Percentiles rank a stretch among this genome's conserved stretches.
Conservation (phyloP, 345 rosid genomes). For the Eucalyptus lansdowneana region DNA sequence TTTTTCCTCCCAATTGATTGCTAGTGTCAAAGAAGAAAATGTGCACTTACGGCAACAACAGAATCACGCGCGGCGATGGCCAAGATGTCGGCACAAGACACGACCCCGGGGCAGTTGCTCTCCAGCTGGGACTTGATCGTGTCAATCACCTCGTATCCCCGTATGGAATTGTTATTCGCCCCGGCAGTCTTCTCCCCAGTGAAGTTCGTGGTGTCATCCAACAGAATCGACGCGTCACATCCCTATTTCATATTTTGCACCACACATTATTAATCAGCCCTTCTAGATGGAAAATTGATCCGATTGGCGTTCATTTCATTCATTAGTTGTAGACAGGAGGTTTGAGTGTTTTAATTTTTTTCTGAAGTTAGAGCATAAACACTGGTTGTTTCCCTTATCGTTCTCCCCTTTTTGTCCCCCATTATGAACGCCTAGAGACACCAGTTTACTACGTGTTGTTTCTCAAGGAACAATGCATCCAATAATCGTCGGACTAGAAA, state of each 20-base stretch:
- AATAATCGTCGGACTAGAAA: not conserved
- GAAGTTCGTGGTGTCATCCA: conserved; percentile 9
- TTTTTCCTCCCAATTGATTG: not conserved
- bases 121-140: conserved; percentile 6
- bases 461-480: not conserved
- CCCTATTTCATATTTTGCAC: not conserved
- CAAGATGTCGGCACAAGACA: conserved; percentile 19
- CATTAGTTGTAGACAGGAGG: not conserved
- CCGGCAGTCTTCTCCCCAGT: conserved; percentile 4
- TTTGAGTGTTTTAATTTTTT: not conserved
- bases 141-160: conserved; percentile 21
- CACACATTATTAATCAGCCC: not conserved
- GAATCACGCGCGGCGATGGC: conserved; percentile 19
- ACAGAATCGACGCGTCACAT: conserved; percentile 11
- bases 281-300: not conserved
- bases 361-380: not conserved
- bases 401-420: not conserved
- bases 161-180: conserved; percentile 2
- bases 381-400: not conserved
- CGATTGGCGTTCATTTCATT: not conserved
- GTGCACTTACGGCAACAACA: not conserved
- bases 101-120: not conserved
- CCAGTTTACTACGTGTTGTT: not conserved
- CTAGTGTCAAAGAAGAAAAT: not conserved
- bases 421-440: not conserved